These are phyloP conservation scores for Cladosporium sp. DNA, from an alignment of 2,329 filamentous ascomycete genomes.

Conservation along the genomic window DNA sequence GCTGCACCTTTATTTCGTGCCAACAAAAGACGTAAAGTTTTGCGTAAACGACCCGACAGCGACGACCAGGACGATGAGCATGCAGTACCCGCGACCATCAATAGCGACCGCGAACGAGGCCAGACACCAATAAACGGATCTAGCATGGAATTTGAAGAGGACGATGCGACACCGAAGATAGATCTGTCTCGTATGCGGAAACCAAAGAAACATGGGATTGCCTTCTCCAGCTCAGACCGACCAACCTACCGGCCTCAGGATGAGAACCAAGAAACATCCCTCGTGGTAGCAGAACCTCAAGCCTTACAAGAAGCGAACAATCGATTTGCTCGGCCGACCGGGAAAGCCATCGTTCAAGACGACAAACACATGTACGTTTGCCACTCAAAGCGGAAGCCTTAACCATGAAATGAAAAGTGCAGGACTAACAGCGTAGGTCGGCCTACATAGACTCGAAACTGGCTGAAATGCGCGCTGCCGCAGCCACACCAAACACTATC, in stretches of 20 bases:
- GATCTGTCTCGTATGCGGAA: constrained; percentile 13
- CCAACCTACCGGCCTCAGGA: constrained; percentile 22
- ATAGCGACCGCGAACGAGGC: not conserved
- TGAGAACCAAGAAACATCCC: constrained; percentile 36
- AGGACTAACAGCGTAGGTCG: constrained; percentile 70
- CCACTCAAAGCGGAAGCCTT: constrained; percentile 8
- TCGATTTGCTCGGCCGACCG: constrained; percentile 70
- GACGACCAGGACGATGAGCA: constrained; percentile 19
- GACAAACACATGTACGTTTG: constrained; percentile 75
- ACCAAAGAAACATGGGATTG: constrained; percentile 28
- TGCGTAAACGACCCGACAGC: constrained; percentile 40
- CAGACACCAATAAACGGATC: not conserved
- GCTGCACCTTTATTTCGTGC: constrained; percentile 40
- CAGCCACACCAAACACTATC: constrained; percentile 11
- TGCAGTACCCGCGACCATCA: not conserved
- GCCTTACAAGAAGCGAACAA: constrained; percentile 39
- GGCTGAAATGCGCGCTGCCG: constrained; percentile 48
- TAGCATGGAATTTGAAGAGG: not conserved
- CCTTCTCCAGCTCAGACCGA: constrained; percentile 21
- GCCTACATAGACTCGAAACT: constrained; percentile 80
- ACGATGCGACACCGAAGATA: not conserved
- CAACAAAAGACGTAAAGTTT: constrained; percentile 48
- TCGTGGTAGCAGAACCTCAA: constrained; percentile 27
- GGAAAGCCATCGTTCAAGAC: constrained; percentile 57
- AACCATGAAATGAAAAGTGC: too few species aligned